Conservation (phyloP, 495 filamentous ascomycete species). For the Xylaria scruposa region DNA sequence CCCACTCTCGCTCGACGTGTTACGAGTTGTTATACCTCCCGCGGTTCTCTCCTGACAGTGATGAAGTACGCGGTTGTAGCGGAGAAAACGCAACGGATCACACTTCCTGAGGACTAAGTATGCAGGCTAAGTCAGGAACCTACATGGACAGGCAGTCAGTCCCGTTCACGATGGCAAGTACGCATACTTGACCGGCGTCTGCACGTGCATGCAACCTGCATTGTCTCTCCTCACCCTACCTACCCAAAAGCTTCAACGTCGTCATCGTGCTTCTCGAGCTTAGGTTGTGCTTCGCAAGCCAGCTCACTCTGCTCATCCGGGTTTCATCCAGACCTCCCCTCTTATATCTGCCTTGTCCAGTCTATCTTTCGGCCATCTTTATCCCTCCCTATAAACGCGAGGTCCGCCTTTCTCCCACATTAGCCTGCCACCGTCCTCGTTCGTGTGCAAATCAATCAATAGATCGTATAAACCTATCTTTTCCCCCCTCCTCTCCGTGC, state of each 20-base stretch:
- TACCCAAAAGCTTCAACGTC: constrained; percentile 29
- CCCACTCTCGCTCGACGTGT: background rate
- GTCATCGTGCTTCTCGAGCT: constrained; percentile 39
- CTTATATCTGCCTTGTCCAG: background rate
- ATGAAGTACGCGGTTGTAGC: background rate
- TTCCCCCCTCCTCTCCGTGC: background rate
- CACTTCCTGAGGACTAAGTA: background rate
- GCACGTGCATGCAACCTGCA: constrained; percentile 11
- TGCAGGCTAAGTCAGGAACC: background rate
- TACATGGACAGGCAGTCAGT: background rate
- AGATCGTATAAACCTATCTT: constrained; percentile 5
- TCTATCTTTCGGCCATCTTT: background rate
- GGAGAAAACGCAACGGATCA: constrained; percentile 3
- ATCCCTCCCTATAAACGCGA: constrained; percentile 8
- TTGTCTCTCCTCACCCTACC: constrained; percentile 2
- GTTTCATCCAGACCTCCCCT: constrained; percentile 18
- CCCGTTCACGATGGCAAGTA: background rate
- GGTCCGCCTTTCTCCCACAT: constrained; percentile 24
- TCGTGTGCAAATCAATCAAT: constrained; percentile 7
- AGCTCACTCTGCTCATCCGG: background rate
- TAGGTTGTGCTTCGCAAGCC: constrained; percentile 27
- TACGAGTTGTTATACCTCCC: background rate
- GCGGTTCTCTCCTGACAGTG: background rate
- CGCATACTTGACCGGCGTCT: background rate
- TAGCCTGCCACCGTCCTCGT: constrained; percentile 21